These are phyloP conservation scores for Chaetomium fimeti DNA, from an alignment of 495 filamentous ascomycete species.

Conservation along the genomic window DNA sequence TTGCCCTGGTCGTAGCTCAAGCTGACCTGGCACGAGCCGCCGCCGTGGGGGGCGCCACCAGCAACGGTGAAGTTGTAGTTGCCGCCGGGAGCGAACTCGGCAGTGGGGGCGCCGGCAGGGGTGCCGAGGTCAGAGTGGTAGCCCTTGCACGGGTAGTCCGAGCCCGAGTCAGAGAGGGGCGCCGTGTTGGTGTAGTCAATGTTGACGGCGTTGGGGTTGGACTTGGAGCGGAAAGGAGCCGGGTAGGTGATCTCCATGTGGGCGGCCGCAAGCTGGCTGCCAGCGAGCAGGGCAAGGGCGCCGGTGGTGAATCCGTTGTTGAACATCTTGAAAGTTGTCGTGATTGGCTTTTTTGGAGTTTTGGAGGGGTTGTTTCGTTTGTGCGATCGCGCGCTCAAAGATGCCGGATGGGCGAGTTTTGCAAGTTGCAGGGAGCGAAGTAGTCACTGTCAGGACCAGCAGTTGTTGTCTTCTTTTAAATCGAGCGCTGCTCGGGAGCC, in stretches of 20 bases:
- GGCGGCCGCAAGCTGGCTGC: constrained; percentile 44
- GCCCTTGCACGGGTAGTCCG: constrained; percentile 67
- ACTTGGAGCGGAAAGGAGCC: constrained; percentile 53
- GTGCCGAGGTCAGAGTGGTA: constrained; percentile 56
- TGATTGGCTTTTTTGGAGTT: too few relatives aligned
- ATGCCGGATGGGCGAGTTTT: constrained; percentile 24
- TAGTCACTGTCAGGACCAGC: constrained; percentile 18
- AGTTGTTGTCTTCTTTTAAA: constrained; percentile 18
- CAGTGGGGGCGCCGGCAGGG: constrained; percentile 45
- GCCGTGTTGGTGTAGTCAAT: constrained; percentile 59
- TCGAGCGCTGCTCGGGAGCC: constrained; percentile 29
- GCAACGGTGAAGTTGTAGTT: constrained; percentile 57
- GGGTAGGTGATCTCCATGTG: constrained; percentile 63
- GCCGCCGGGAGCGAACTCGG: constrained; percentile 55
- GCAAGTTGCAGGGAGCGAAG: constrained; percentile 14
- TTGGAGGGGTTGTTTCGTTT: background rate
- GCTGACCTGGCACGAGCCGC: constrained; percentile 64
- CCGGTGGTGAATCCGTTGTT: constrained; percentile 33
- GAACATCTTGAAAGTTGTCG: constrained; percentile 35
- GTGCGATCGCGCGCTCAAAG: constrained; percentile 19
- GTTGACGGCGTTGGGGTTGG: constrained; percentile 48
- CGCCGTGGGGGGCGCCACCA: constrained; percentile 59
- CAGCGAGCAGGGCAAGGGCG: constrained; percentile 35
- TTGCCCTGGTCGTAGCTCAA: constrained; percentile 62
- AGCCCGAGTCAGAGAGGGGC: constrained; percentile 50